Percentiles rank a stretch among this genome's conserved stretches.
These are phyloP conservation scores for Stentor roeselii DNA, from an alignment of 73 alveolate genomes.

Conservation along the genomic window DNA sequence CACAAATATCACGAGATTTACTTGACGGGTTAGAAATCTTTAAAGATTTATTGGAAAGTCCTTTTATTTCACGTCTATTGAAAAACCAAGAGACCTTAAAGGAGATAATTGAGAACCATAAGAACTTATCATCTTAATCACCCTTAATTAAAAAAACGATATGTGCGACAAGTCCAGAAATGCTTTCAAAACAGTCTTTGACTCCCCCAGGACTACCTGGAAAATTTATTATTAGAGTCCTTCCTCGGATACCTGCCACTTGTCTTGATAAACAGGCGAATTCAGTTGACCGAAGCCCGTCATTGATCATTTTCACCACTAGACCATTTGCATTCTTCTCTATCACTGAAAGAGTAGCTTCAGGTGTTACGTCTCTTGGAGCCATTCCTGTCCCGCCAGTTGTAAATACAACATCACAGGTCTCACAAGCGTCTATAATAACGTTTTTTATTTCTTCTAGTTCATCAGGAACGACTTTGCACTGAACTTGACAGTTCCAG, in stretches of 20 bases:
- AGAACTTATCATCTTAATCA: too few relatives aligned
- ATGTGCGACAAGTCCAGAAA: neutral
- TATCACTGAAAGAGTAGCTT: slow-evolving; percentile 58
- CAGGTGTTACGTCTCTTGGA: slow-evolving; percentile 77
- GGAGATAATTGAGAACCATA: neutral
- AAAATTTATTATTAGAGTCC: slow-evolving; percentile 48
- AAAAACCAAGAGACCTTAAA: neutral
- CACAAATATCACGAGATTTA: neutral
- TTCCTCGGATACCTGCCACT: slow-evolving; percentile 46
- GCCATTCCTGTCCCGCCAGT: slow-evolving; percentile 78
- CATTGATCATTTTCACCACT: slow-evolving; percentile 27
- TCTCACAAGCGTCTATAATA: slow-evolving; percentile 20
- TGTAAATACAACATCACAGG: slow-evolving; percentile 48
- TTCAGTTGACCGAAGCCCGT: slow-evolving; percentile 36
- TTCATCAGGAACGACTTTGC: slow-evolving; percentile 39
- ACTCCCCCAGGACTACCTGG: slow-evolving; percentile 68
- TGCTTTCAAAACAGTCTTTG: slow-evolving; percentile 46
- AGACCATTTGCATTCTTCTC: slow-evolving; percentile 50
- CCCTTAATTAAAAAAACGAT: neutral
- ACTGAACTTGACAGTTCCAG: neutral
- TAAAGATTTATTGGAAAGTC: neutral
- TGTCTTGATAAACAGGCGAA: slow-evolving; percentile 55
- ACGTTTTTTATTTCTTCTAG: slow-evolving; percentile 24
- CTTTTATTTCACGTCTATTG: neutral
- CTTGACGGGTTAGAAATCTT: neutral